Conservation (phyloP, 345 rosid genomes). For the Crucihimalaya himalaica region DNA sequence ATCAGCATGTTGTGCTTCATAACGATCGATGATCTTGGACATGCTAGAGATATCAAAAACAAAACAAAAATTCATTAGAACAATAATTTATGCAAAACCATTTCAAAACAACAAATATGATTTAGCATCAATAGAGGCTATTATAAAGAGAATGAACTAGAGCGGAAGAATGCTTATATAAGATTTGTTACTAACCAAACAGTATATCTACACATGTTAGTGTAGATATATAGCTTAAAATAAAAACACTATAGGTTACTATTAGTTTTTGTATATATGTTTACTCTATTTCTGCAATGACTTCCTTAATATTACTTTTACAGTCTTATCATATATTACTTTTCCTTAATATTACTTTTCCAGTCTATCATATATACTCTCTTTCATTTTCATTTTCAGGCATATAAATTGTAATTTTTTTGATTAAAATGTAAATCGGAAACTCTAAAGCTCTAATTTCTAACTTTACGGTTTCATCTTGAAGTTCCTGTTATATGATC, state of each 20-base stretch:
- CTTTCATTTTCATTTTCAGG: background rate
- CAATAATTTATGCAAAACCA: background rate
- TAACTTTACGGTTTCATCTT: no score
- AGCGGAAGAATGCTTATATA: background rate
- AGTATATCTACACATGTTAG: no score
- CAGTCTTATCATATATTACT: no score
- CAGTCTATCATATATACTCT: background rate
- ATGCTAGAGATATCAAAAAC: conserved; percentile 20
- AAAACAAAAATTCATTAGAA: conserved; percentile 8
- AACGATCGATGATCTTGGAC: conserved; percentile 24
- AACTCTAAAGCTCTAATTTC: no score
- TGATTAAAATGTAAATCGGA: no score
- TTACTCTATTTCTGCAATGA: background rate
- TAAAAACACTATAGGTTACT: background rate
- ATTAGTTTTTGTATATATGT: background rate
- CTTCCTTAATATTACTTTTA: background rate
- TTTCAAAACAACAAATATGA: background rate
- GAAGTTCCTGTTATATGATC: no score
- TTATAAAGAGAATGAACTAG: background rate
- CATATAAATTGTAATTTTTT: no score
- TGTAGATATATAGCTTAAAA: no score
- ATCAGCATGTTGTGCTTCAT: conserved; percentile 24
- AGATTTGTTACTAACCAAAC: background rate
- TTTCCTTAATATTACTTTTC: no score
- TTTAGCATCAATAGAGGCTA: background rate